Evolutionary conservation across 345 rosid genomes (phyloP), one percentile per base, ranked within the genome.

Genomic region (Sonneratia alba): DNA sequence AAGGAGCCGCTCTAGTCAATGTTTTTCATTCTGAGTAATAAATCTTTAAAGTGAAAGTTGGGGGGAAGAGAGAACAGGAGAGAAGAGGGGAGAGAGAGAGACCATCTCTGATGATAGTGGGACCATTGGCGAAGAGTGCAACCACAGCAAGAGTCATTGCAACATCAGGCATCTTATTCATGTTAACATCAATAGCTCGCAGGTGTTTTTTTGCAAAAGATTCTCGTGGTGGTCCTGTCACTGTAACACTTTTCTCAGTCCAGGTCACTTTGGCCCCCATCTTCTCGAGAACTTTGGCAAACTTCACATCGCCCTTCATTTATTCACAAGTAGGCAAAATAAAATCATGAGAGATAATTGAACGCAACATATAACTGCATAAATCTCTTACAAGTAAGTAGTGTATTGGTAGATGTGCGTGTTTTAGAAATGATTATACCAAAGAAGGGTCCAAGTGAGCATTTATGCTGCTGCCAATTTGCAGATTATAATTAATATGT

Each of bases 131-230:
- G 57, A 84, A 92, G 72, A 92, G 94, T 7, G 99, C 98, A 83
- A 88, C 96, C 55, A 95, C 97, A 1, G 99, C 98, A 64, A 92
- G 90, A 70, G 99, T 95, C 97, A 90, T 90, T 66, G 98, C 98
- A 72, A 90, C 99, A 72, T 95, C 98, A 37, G 98, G 98, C 98
- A 95, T 95, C 87, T 95, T 95, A 89, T 95, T 92, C 99, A 92
- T 92, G 88, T 95, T 87, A 57, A 95, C 93, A 69, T 92, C 99
- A 75, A 95, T 75, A 65, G 91, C 92, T 0, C 68, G 76, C 76
- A 95, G 80, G 79, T 89, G 93, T 71, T 88, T 92, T 81, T 83
- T 84, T 65, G 91, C 84, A 53, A 74, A 88, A 74, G 91, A 83
- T 78, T 82, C 86, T 67, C 94, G 82, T 14, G 91, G 87, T 65